Evolutionary conservation across 306 rosid genomes (phyloP).

Genomic region (Ceratonia siliqua): DNA sequence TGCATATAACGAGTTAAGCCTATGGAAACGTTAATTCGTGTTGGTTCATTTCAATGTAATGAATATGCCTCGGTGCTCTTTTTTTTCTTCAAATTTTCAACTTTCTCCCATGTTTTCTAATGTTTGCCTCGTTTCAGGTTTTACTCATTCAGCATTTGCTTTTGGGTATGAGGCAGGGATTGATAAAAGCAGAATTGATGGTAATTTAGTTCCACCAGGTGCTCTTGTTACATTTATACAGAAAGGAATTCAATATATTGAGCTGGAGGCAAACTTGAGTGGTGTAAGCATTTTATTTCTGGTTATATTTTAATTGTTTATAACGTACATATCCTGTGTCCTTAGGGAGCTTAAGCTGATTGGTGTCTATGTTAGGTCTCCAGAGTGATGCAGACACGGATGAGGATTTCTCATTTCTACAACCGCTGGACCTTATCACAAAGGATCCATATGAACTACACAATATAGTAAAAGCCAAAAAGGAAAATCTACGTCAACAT

Average conservation of each 20-base stretch:
- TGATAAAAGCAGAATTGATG: constrained; percentile 50
- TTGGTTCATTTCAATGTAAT: no score
- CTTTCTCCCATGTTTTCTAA: background rate
- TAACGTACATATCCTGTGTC: background rate
- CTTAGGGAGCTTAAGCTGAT: constrained; percentile 39
- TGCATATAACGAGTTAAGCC: background rate
- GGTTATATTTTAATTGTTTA: background rate
- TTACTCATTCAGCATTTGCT: constrained; percentile 71
- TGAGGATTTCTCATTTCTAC: constrained; percentile 64
- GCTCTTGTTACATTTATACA: constrained; percentile 66
- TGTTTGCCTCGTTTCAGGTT: constrained; percentile 46
- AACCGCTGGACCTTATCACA: constrained; percentile 71
- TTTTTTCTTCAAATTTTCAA: background rate
- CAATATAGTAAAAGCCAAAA: constrained; percentile 52
- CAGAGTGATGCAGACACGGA: constrained; percentile 68
- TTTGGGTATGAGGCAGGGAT: constrained; percentile 68
- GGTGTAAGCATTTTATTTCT: constrained; percentile 46
- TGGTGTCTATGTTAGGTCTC: constrained; percentile 42
- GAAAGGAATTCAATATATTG: constrained; percentile 71
- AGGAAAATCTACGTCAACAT: constrained; percentile 48
- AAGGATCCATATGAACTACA: constrained; percentile 58
- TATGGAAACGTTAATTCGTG: background rate
- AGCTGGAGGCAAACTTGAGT: constrained; percentile 66
- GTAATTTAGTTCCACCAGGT: constrained; percentile 63
- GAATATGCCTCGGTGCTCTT: no score